These are phyloP conservation scores for Lactarius tabidus DNA, from an alignment of 768 basidiomycete genomes.

Conservation along the genomic window DNA sequence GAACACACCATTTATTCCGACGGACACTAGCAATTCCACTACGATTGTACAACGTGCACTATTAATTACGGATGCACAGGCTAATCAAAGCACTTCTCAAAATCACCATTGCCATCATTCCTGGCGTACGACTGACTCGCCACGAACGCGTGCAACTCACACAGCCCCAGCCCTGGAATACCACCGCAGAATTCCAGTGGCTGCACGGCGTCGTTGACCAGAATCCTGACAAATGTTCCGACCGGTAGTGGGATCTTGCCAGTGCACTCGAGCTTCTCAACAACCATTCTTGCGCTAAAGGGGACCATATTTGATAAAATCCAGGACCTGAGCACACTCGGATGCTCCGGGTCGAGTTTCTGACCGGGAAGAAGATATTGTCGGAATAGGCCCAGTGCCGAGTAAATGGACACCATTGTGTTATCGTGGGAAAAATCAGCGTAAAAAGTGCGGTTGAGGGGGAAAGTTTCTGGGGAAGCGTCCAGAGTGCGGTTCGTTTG, in stretches of 20 bases:
- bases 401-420: slow-evolving; percentile 73
- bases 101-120: slow-evolving; percentile 67
- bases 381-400: slow-evolving; percentile 48
- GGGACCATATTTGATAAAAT: slow-evolving; percentile 58
- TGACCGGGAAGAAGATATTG: slow-evolving; percentile 17
- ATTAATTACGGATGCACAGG: neutral
- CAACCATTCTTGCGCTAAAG: slow-evolving; percentile 70
- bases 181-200: slow-evolving; percentile 58
- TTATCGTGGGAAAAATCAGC: slow-evolving; percentile 88
- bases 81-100: slow-evolving; percentile 46
- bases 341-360: slow-evolving; percentile 28
- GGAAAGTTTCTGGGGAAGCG: slow-evolving; percentile 60
- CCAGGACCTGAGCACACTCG: slow-evolving; percentile 41
- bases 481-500: slow-evolving; percentile 77
- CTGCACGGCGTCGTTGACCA: slow-evolving; percentile 73
- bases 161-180: slow-evolving; percentile 59
- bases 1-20: neutral
- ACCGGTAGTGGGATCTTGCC: slow-evolving; percentile 9
- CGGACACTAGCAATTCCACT: no score
- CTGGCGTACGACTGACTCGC: slow-evolving; percentile 66
- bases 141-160: slow-evolving; percentile 61
- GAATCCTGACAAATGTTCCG: slow-evolving; percentile 54
- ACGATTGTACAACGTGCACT: neutral
- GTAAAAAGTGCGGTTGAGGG: slow-evolving; percentile 59
- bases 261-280: slow-evolving; percentile 60